Percentiles rank a stretch among this genome's conserved stretches.
These are phyloP conservation scores for Arachis stenosperma DNA, from an alignment of 306 rosid genomes.

Conservation along the genomic window DNA sequence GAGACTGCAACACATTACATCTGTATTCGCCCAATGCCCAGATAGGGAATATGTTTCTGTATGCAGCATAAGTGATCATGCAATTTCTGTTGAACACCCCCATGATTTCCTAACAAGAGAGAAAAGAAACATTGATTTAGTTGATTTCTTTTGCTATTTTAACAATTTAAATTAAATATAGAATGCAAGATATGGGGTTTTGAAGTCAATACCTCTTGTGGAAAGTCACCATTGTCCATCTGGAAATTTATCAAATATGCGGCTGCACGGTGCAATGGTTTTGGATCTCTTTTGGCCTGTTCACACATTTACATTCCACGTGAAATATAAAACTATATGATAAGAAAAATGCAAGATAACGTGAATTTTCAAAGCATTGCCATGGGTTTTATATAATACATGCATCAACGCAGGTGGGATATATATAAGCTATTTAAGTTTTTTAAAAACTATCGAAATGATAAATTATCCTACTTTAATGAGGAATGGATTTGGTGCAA, in stretches of 20 bases:
- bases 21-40: slow-evolving; percentile 91
- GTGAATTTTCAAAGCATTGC: slow-evolving; percentile 6
- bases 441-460: slow-evolving; percentile 18
- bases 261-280: slow-evolving; percentile 79
- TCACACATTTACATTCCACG: slow-evolving; percentile 7
- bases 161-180: not conserved
- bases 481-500: slow-evolving; percentile 6
- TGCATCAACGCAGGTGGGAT: not conserved
- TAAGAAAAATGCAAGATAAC: not conserved
- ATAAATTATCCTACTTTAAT: slow-evolving; percentile 20
- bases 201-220: slow-evolving; percentile 67
- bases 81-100: slow-evolving; percentile 89
- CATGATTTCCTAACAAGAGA: slow-evolving; percentile 69
- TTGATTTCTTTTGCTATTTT: not conserved
- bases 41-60: slow-evolving; percentile 84
- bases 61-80: slow-evolving; percentile 81
- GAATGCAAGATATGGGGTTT: slow-evolving; percentile 10
- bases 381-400: too few species aligned
- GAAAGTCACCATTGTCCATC: slow-evolving; percentile 87
- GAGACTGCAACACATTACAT: slow-evolving; percentile 50
- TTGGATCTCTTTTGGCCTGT: slow-evolving; percentile 77
- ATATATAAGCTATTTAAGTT: slow-evolving; percentile 13
- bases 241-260: slow-evolving; percentile 72
- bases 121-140: slow-evolving; percentile 18
- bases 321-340: not conserved